Evolutionary conservation across 2,329 filamentous ascomycete species (phyloP).

Genomic region (Xylariaceae sp.): DNA sequence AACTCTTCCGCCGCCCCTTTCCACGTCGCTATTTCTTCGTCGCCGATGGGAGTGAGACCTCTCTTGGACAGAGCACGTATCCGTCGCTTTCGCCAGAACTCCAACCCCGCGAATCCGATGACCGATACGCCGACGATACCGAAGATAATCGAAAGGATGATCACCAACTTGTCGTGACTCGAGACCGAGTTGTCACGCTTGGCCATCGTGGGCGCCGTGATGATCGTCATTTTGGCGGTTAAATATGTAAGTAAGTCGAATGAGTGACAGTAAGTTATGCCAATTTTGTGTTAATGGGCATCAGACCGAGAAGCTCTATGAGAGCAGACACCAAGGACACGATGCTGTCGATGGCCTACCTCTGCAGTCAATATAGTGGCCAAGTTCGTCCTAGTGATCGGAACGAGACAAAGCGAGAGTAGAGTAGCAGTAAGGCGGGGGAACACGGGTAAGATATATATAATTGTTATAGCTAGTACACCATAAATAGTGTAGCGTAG

Average conservation of each 20-base stretch:
- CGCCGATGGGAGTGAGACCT: conserved; percentile 56
- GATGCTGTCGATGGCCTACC: conserved; percentile 4
- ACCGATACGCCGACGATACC: conserved; percentile 42
- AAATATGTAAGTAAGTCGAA: neutral
- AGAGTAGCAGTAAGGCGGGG: neutral
- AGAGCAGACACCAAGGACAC: conserved; percentile 1
- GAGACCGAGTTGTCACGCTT: conserved; percentile 17
- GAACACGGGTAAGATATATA: conserved; percentile 11
- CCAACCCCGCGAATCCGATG: conserved; percentile 34
- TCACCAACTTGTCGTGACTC: conserved; percentile 41
- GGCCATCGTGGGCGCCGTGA: conserved; percentile 14
- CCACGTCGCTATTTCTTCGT: conserved; percentile 63
- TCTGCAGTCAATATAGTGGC: conserved; percentile 7
- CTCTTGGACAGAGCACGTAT: conserved; percentile 44
- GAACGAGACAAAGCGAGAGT: neutral
- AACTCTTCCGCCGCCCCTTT: conserved; percentile 36
- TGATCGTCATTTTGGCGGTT: conserved; percentile 1
- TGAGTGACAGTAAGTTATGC: neutral
- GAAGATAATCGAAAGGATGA: conserved; percentile 46
- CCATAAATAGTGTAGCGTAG: neutral
- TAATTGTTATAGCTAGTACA: conserved; percentile 3
- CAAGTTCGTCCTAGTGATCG: conserved; percentile 9
- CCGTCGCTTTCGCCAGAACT: conserved; percentile 38
- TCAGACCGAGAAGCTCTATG: conserved; percentile 6
- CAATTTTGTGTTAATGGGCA: neutral